These are phyloP conservation scores for Rhynchosporium secalis DNA, from an alignment of 2,329 filamentous ascomycete genomes.

Conservation along the genomic window DNA sequence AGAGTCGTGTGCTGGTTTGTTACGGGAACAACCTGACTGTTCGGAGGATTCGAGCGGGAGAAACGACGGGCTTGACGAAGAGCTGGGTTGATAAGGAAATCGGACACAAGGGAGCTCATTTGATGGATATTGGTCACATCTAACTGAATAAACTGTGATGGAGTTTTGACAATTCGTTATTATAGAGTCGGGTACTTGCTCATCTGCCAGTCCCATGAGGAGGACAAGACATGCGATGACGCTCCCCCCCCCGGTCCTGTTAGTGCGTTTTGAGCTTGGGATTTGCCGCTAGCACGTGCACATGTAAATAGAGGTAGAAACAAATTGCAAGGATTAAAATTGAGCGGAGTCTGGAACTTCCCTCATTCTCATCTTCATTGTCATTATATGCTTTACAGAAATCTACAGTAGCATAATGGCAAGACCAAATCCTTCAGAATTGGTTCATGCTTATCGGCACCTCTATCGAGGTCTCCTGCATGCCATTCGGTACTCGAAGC, in stretches of 20 bases:
- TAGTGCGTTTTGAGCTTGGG: not conserved
- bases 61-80: slow-evolving; percentile 65
- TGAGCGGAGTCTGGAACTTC: not conserved
- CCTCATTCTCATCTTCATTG: too few species aligned
- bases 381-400: too few species aligned
- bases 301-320: too few species aligned
- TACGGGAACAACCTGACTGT: slow-evolving; percentile 41
- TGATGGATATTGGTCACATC: slow-evolving; percentile 32
- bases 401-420: slow-evolving; percentile 23
- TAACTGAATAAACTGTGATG: slow-evolving; percentile 8
- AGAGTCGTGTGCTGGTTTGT: slow-evolving; percentile 25
- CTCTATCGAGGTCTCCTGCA: slow-evolving; percentile 67
- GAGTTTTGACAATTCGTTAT: not conserved
- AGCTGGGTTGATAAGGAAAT: slow-evolving; percentile 66
- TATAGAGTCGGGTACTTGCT: not conserved
- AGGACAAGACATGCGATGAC: slow-evolving; percentile 19
- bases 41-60: slow-evolving; percentile 46
- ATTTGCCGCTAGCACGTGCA: slow-evolving; percentile 13
- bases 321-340: not conserved
- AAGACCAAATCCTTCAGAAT: slow-evolving; percentile 26
- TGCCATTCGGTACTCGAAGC: slow-evolving; percentile 70
- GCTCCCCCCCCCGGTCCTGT: slow-evolving; percentile 16
- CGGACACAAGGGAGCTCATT: slow-evolving; percentile 65
- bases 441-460: slow-evolving; percentile 67
- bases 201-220: not conserved